These are phyloP conservation scores for Fennellomyces sp. DNA, from an alignment of 371 early-diverging fungal genomes.

Conservation along the genomic window DNA sequence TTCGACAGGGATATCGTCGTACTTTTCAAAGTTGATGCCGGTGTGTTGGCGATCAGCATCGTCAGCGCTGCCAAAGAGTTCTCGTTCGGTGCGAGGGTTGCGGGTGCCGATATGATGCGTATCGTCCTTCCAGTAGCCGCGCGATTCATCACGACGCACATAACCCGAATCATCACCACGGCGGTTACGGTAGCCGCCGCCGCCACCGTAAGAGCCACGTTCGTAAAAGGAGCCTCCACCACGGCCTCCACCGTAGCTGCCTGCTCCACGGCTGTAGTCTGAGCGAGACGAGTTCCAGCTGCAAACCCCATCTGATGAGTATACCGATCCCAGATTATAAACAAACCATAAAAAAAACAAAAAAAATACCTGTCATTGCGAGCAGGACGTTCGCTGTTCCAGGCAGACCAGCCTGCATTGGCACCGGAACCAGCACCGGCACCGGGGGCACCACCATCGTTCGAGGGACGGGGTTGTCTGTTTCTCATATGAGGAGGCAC, in stretches of 20 bases:
- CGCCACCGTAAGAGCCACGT: conserved; percentile 35
- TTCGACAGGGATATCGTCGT: conserved; percentile 96
- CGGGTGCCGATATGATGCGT: conserved; percentile 72
- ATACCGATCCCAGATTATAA: too few relatives aligned
- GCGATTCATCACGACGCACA: conserved; percentile 53
- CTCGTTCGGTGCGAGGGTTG: conserved; percentile 78
- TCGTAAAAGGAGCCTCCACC: conserved; percentile 32
- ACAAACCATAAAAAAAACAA: conserved; percentile 4
- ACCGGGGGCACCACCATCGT: conserved; percentile 11
- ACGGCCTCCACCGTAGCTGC: conserved; percentile 29
- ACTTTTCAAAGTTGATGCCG: conserved; percentile 93
- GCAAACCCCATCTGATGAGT: too few relatives aligned
- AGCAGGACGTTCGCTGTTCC: conserved; percentile 16
- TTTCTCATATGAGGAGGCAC: conserved; percentile 63
- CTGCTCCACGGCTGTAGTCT: conserved; percentile 40
- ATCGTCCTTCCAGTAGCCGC: conserved; percentile 74
- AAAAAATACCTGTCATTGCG: conserved; percentile 16
- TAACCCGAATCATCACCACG: conserved; percentile 50
- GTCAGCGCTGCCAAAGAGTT: conserved; percentile 75
- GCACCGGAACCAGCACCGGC: conserved; percentile 11
- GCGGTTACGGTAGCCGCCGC: conserved; percentile 36
- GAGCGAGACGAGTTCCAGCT: conserved; percentile 60
- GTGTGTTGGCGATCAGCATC: conserved; percentile 72
- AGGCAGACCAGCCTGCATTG: conserved; percentile 22
- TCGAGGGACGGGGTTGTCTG: conserved; percentile 19